Evolutionary conservation across 108 stramenopile genomes (phyloP).

Genomic region (Chaetoceros tenuissimus): DNA sequence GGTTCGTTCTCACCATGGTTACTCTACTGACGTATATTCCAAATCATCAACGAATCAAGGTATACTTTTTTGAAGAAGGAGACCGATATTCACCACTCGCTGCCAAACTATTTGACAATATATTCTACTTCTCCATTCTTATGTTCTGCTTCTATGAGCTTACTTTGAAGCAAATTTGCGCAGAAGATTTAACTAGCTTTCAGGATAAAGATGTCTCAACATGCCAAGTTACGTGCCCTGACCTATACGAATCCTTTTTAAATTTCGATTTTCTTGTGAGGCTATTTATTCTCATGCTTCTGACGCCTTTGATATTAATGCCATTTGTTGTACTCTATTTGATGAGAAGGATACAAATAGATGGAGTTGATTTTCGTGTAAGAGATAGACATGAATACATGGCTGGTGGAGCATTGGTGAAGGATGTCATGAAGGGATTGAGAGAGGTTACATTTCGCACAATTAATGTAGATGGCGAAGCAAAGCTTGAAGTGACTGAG

Average conservation of each 20-base stretch:
- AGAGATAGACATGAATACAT: neutral
- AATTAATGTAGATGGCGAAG: neutral
- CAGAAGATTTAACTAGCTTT: conserved; percentile 34
- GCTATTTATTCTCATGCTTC: conserved; percentile 47
- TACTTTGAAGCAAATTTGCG: conserved; percentile 43
- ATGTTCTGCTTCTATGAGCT: conserved; percentile 47
- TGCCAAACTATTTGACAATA: conserved; percentile 52
- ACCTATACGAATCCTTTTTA: conserved; percentile 32
- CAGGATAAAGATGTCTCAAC: conserved; percentile 15
- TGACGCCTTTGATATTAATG: conserved; percentile 52
- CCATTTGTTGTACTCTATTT: conserved; percentile 65
- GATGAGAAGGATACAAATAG: conserved; percentile 40
- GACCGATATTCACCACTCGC: conserved; percentile 46
- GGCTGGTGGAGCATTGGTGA: conserved; percentile 22
- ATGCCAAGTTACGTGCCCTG: conserved; percentile 45
- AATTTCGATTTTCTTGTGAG: conserved; percentile 38
- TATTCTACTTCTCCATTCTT: conserved; percentile 48
- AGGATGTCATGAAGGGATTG: conserved; percentile 38
- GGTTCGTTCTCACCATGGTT: conserved; percentile 34
- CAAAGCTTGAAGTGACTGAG: neutral
- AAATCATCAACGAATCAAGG: conserved; percentile 35
- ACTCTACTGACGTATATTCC: conserved; percentile 40
- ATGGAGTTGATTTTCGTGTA: conserved; percentile 15
- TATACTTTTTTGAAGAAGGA: conserved; percentile 37
- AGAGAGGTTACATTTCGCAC: conserved; percentile 34